Conservation (phyloP, 2,329 filamentous ascomycete species). For the Colletotrichum siamense region DNA sequence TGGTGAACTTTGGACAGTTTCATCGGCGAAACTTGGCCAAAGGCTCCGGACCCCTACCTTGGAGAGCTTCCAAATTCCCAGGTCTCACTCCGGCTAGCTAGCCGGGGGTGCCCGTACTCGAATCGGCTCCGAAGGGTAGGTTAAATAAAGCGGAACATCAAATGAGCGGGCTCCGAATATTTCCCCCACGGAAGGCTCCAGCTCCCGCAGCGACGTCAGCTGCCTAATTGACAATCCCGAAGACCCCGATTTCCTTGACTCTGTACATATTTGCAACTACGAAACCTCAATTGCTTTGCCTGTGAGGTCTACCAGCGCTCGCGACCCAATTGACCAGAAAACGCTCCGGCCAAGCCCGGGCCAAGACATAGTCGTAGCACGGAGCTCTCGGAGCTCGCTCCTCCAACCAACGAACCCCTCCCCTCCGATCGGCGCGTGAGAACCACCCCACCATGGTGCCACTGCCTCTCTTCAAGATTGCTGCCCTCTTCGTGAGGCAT, state of each 20-base stretch:
- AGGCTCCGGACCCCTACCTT: background rate
- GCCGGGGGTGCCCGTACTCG: background rate
- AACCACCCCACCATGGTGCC: conserved; percentile 58
- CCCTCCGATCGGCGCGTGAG: background rate
- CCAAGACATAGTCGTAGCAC: conserved; percentile 10
- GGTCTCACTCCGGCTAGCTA: background rate
- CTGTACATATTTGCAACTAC: background rate
- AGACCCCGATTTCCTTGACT: background rate
- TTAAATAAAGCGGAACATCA: conserved; percentile 15
- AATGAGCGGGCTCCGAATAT: conserved; percentile 14
- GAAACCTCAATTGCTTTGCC: too few species aligned
- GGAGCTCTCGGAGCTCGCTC: conserved; percentile 14
- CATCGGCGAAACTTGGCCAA: background rate
- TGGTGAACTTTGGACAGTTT: background rate
- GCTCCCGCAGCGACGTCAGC: background rate
- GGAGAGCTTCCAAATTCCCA: background rate
- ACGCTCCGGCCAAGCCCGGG: conserved; percentile 1
- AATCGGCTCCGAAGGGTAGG: background rate
- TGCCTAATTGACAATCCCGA: background rate
- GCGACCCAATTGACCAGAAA: background rate
- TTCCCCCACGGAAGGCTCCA: conserved; percentile 2
- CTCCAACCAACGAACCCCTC: background rate
- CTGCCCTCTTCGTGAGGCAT: conserved; percentile 67
- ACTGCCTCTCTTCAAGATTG: conserved; percentile 72
- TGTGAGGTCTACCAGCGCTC: background rate